These are phyloP conservation scores for Alnus rubra DNA, from an alignment of 306 rosid species.

Conservation along the genomic window DNA sequence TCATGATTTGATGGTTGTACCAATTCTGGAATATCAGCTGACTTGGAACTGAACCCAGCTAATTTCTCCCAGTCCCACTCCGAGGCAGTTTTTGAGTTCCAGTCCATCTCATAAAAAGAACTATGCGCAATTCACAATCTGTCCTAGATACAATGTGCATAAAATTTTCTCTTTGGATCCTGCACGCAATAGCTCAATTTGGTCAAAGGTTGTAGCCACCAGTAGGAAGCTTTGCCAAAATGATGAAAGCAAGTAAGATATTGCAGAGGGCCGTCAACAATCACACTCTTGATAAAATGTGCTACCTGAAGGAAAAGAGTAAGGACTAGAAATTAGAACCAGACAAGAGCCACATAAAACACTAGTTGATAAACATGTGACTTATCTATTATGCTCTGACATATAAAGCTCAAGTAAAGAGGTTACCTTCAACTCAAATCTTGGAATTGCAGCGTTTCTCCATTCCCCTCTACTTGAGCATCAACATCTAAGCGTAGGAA, in stretches of 20 bases:
- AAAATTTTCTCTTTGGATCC: conserved; percentile 32
- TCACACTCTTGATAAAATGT: background rate
- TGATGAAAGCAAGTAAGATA: background rate
- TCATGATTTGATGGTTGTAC: conserved; percentile 44
- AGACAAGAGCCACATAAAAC: background rate
- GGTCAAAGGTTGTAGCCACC: background rate
- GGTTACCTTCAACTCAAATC: background rate
- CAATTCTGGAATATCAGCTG: conserved; percentile 52
- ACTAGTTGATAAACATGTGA: background rate
- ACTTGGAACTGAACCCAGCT: conserved; percentile 50
- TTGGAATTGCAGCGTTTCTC: background rate
- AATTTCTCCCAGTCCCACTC: conserved; percentile 87
- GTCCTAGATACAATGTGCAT: conserved; percentile 3
- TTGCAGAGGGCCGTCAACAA: background rate
- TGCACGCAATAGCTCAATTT: conserved; percentile 29
- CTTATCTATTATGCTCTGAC: background rate
- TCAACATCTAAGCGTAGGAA: background rate
- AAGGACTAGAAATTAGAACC: background rate
- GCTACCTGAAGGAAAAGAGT: background rate
- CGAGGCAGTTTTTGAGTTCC: conserved; percentile 61
- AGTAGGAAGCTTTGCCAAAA: background rate
- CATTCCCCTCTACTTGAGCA: conserved; percentile 4
- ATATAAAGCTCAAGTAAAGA: background rate
- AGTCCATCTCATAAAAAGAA: conserved; percentile 54
- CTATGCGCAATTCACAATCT: background rate